Evolutionary conservation across 2,329 filamentous ascomycete genomes (phyloP), one percentile per base, ranked within the genome.

Genomic region (Fusarium denticulatum): DNA sequence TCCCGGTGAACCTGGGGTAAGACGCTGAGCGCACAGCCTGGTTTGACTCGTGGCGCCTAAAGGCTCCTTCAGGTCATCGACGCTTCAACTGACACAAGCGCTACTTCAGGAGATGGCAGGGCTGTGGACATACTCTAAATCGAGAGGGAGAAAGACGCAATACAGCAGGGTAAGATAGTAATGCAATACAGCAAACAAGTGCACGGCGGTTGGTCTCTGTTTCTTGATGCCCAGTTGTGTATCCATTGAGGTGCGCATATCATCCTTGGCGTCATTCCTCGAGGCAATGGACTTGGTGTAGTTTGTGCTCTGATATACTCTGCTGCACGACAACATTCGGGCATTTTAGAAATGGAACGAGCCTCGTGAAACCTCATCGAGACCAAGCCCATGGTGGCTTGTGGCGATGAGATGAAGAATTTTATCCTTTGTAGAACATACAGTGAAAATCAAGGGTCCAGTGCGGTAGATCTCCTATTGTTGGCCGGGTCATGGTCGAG

Each of bases 1-100:
- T 63, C 69, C 67, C 58, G 66, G 64, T 40, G 66, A 67, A 45
- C 60, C 70, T 68, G 67, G 69, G 71, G 42, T 52, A 47, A 57
- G 32, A 60, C 49, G 61, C 72, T 62, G 64, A 66, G 66, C 65
- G 74, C 66, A 73, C 52, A 68, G 60, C 34, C 71, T 65, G 63
- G 57, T 36, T 55, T 65, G 67, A 37, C 62, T 66, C 60, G 58
- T 57, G 49, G 63, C 71, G 49, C 60, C 50, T 32, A 43, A 61
- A 73, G 49, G 60, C 37, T 56, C 40, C 40, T 57, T 47, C 56
- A 69, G 43, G 64, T 55, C 50, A 69, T 74, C 50, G 52, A 63
- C 43, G 59, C 46, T 72, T 50, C 67, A 70, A 58, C 67, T 73
- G 64, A 72, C 64, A 77, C 72, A 67, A 69, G 45, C 52, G 37